Conservation (phyloP, 2,329 filamentous ascomycete species). For the Penicillium brasilianum region DNA sequence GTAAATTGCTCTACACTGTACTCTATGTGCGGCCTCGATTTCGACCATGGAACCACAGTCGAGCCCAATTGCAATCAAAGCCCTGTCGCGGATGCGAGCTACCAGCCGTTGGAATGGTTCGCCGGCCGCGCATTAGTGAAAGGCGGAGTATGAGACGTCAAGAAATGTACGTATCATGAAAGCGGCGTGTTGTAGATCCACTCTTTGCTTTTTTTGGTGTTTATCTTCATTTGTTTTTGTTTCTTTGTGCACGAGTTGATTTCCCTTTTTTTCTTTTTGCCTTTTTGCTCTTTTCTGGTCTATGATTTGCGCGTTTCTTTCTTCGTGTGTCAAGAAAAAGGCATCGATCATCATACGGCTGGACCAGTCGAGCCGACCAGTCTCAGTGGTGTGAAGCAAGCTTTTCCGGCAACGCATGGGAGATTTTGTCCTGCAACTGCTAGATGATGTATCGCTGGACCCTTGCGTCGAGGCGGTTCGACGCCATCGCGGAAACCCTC, state of each 20-base stretch:
- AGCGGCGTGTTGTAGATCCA: neutral
- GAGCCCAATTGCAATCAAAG: slow-evolving; percentile 4
- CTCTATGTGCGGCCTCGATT: slow-evolving; percentile 17
- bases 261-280: neutral
- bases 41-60: slow-evolving; percentile 16
- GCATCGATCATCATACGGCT: slow-evolving; percentile 10
- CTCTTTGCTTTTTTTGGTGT: neutral
- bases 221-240: neutral
- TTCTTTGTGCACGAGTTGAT: neutral
- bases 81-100: neutral
- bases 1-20: neutral
- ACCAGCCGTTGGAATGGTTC: neutral
- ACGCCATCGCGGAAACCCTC: slow-evolving; percentile 13
- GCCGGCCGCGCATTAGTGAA: neutral
- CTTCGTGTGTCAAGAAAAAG: neutral
- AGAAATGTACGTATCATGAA: neutral
- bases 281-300: neutral
- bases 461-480: slow-evolving; percentile 22
- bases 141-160: slow-evolving; percentile 5
- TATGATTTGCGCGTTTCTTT: neutral
- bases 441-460: slow-evolving; percentile 17
- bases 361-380: slow-evolving; percentile 24
- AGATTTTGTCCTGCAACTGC: slow-evolving; percentile 9
- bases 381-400: slow-evolving; percentile 19
- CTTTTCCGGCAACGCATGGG: slow-evolving; percentile 18